A percentile compares a stretch with the other conserved stretches of the same genome.
Evolutionary conservation across 1,284 basidiomycete genomes (phyloP).

Genomic region (Omphalotus olearius): DNA sequence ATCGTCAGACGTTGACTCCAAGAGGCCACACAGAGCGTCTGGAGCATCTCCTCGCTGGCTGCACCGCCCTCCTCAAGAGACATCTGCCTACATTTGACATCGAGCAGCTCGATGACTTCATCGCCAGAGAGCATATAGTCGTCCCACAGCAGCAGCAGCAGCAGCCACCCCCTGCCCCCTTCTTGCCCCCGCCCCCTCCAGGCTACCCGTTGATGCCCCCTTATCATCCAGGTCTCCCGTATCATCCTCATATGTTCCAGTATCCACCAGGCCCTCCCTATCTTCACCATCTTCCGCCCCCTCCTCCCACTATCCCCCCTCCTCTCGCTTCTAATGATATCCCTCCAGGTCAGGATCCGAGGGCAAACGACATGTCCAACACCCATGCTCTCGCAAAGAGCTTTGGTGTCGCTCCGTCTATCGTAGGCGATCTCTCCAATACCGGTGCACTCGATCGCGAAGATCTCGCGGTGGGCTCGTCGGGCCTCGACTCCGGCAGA

Average conservation of each 20-base stretch:
- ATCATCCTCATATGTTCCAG: constrained; percentile 29
- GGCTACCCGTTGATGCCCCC: constrained; percentile 18
- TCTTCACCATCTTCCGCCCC: constrained; percentile 22
- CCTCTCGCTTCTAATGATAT: constrained; percentile 28
- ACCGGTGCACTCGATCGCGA: constrained; percentile 44
- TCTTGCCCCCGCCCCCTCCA: constrained; percentile 22
- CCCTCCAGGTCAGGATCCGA: constrained; percentile 66
- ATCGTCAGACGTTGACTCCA: constrained; percentile 77
- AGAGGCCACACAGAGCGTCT: constrained; percentile 75
- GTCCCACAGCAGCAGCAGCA: constrained; percentile 23
- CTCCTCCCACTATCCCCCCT: constrained; percentile 42
- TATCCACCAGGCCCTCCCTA: constrained; percentile 42
- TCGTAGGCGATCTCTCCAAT: constrained; percentile 50
- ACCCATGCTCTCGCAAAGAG: constrained; percentile 69
- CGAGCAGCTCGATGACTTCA: constrained; percentile 59
- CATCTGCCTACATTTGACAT: constrained; percentile 63
- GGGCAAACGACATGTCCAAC: constrained; percentile 71
- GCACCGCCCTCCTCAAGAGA: constrained; percentile 69
- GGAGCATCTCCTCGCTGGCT: constrained; percentile 71
- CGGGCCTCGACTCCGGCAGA: constrained; percentile 62
- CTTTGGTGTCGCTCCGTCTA: constrained; percentile 70
- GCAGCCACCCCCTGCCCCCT: constrained; percentile 18
- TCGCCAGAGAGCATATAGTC: constrained; percentile 64
- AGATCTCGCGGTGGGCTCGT: constrained; percentile 71
- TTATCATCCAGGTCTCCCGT: constrained; percentile 28